Conservation (phyloP, 2,329 filamentous ascomycete species). For the Fusarium dimerum region DNA sequence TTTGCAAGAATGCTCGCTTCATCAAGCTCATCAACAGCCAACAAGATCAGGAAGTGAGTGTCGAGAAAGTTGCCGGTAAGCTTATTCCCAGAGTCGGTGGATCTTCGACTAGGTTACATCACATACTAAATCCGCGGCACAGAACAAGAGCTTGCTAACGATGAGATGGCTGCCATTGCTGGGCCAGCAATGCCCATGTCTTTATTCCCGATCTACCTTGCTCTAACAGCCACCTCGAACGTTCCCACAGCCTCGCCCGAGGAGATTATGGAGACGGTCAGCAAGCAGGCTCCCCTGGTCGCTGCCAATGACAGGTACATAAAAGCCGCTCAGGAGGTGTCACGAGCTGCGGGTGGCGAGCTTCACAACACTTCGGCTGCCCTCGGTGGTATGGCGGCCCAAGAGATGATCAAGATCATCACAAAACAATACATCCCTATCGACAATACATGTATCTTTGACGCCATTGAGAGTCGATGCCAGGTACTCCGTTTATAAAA, state of each 20-base stretch:
- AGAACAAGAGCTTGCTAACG: conserved; percentile 58
- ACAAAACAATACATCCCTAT: conserved; percentile 73
- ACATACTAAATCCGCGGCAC: conserved; percentile 7
- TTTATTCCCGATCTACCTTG: conserved; percentile 69
- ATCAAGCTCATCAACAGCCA: conserved; percentile 77
- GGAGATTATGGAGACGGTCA: conserved; percentile 53
- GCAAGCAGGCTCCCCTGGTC: conserved; percentile 47
- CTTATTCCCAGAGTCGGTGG: conserved; percentile 5
- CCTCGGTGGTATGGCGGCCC: conserved; percentile 89
- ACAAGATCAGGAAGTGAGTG: conserved; percentile 43
- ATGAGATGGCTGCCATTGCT: conserved; percentile 50
- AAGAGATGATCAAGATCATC: conserved; percentile 91
- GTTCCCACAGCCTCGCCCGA: conserved; percentile 45
- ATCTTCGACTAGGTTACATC: neutral
- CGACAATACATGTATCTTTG: conserved; percentile 71
- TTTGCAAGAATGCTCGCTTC: conserved; percentile 94
- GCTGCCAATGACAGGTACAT: conserved; percentile 50
- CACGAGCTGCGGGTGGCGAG: conserved; percentile 79
- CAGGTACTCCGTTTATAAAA: conserved; percentile 56
- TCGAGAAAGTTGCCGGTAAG: conserved; percentile 59
- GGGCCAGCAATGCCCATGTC: conserved; percentile 55
- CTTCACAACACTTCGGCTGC: conserved; percentile 90
- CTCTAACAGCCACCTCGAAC: conserved; percentile 57
- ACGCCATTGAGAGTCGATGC: conserved; percentile 65
- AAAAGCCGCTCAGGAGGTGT: conserved; percentile 65